Evolutionary conservation across 1,284 basidiomycete genomes (phyloP), one percentile per base, ranked within the genome.

Genomic region (Pterulicium gracile): DNA sequence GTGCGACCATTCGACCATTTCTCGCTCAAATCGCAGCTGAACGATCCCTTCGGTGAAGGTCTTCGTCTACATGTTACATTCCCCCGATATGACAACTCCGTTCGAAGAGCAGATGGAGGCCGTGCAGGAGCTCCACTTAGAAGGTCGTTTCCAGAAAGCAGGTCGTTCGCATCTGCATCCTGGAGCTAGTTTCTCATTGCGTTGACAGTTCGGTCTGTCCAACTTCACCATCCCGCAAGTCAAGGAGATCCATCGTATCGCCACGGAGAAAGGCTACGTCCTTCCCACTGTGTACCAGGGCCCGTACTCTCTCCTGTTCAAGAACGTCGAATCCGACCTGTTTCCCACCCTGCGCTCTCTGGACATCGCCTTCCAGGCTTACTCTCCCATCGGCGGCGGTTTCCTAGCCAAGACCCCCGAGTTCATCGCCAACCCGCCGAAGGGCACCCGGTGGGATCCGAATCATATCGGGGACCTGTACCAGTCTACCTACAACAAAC

Each of bases 151-250:
- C 69, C 72, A 50, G 49, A 68, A 58, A 18, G 36, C 22, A 18
- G 27, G 4, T 39, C 15, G 15, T n/a, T 7, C n/a, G 4, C 19
- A 39, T 39, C 15, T 7, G n/a, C n/a, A n/a, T n/a, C 19, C 36
- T 17, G 19, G 4, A 7, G n/a, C 7, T 10, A n/a, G n/a, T n/a
- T n/a, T n/a, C 15, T 17, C 36, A 39, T 18, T 7, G 19, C 7
- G 15, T 15, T 17, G 15, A 15, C 36, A 39, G 36, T 68, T 75
- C 42, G 70, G 72, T 3, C 53, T 75, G 43, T 70, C 67, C 50
- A 74, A 73, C 52, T 75, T 61, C 51, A 60, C 67, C 13, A 63
- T 68, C 58, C 64, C 60, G 62, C 66, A 69, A 58, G 66, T 70
- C 10, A 60, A 60, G 18, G 55, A 61, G 48, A 62, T 68, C 23